phyloP scores from a whole-genome alignment of 257 asterid genomes.

The Nicotiana paniculata region DNA sequence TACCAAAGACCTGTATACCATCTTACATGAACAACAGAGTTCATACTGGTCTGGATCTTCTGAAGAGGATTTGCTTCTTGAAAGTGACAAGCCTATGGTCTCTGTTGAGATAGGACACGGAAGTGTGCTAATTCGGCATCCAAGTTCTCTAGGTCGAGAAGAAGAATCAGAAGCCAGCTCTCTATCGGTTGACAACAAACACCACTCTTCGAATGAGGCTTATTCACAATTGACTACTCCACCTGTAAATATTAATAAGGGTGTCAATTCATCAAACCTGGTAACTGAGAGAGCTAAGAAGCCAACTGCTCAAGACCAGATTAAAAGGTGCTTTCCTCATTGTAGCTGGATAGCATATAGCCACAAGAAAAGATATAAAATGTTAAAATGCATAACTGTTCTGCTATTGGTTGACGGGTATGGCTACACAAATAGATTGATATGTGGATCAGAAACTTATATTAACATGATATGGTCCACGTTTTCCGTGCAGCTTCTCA shows the following conservation, averaged over 20 bases:
- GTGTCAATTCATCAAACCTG: conserved; percentile 17
- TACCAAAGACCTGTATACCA: conserved; percentile 76
- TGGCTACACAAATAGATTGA: not conserved
- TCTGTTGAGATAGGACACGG: conserved; percentile 99
- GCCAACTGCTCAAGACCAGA: conserved; percentile 43
- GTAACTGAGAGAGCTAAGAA: conserved; percentile 41
- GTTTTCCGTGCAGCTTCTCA: not conserved
- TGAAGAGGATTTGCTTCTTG: conserved; percentile 88
- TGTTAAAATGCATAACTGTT: not conserved
- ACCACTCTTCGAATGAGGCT: conserved; percentile 31
- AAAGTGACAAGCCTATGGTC: conserved; percentile 83
- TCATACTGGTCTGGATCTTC: conserved; percentile 79
- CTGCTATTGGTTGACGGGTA: not conserved
- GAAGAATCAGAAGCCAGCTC: conserved; percentile 99
- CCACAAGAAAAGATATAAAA: not conserved
- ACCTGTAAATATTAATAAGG: conserved; percentile 35
- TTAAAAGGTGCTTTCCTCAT: conserved; percentile 50
- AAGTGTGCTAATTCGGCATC: conserved; percentile 94
- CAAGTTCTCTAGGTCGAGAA: conserved; percentile 64
- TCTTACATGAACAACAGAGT: conserved; percentile 81
- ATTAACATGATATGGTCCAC: not conserved
- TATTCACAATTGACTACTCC: conserved; percentile 39
- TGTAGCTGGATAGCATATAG: not conserved
- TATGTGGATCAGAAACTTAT: not conserved
- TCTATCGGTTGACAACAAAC: conserved; percentile 77